These are phyloP conservation scores for Sporisorium scitamineum DNA, from an alignment of 1,284 basidiomycete genomes.

Conservation along the genomic window DNA sequence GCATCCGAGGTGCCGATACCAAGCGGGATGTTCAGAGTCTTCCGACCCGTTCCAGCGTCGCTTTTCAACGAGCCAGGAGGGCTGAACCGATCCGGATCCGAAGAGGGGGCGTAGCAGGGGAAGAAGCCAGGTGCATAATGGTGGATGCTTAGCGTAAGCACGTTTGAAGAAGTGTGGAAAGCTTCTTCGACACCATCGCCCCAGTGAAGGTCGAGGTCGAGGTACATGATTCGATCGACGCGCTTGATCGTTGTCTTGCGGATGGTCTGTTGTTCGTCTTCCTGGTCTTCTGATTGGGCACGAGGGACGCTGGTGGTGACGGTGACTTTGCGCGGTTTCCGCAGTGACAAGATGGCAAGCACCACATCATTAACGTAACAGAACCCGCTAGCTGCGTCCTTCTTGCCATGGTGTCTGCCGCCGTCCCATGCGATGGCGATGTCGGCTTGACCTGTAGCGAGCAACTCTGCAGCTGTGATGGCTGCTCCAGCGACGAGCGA, in stretches of 20 bases:
- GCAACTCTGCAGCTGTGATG: constrained; percentile 77
- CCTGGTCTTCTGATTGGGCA: background rate
- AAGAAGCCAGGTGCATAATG: constrained; percentile 85
- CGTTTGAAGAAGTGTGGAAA: constrained; percentile 70
- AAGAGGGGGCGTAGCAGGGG: constrained; percentile 71
- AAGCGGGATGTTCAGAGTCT: constrained; percentile 46
- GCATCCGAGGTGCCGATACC: constrained; percentile 26
- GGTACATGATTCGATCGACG: constrained; percentile 72
- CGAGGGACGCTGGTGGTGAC: constrained; percentile 12
- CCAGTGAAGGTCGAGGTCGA: constrained; percentile 92
- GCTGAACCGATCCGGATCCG: constrained; percentile 32
- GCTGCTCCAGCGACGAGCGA: constrained; percentile 81
- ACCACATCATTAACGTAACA: constrained; percentile 93
- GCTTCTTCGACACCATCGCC: constrained; percentile 79
- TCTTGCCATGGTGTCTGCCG: constrained; percentile 71
- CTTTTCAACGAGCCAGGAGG: constrained; percentile 38
- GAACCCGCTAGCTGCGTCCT: constrained; percentile 74
- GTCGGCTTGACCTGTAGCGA: constrained; percentile 75
- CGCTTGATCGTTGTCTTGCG: constrained; percentile 39
- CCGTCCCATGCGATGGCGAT: constrained; percentile 86
- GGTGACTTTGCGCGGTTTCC: constrained; percentile 28
- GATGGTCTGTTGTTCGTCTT: constrained; percentile 6
- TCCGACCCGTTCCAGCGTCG: constrained; percentile 20
- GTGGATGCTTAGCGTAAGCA: constrained; percentile 82
- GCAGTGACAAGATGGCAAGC: constrained; percentile 72